These are phyloP conservation scores for Aschersonia sp. DNA, from an alignment of 2,329 filamentous ascomycete genomes.

Conservation along the genomic window DNA sequence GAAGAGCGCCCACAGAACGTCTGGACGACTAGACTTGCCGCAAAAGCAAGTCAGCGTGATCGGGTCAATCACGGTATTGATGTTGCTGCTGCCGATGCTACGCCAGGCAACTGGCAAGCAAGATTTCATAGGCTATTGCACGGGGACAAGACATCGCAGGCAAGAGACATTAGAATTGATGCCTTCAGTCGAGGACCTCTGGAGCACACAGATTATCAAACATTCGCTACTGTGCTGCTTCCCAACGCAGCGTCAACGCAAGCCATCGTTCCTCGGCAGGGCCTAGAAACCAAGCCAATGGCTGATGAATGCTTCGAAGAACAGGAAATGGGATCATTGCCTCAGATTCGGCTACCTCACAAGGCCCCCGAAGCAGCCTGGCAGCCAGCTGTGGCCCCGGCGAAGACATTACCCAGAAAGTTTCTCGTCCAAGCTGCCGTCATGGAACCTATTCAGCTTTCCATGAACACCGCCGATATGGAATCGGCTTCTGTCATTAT, in stretches of 20 bases:
- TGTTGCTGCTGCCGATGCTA: slow-evolving; percentile 7
- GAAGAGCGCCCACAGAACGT: slow-evolving; percentile 14
- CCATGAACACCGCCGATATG: slow-evolving; percentile 14
- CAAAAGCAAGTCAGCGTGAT: slow-evolving; percentile 15
- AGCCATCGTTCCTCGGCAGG: slow-evolving; percentile 27
- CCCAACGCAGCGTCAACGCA: slow-evolving; percentile 18
- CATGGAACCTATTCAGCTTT: slow-evolving; percentile 20
- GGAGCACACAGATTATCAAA: slow-evolving; percentile 34
- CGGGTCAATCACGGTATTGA: slow-evolving; percentile 7
- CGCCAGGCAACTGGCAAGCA: slow-evolving; percentile 55
- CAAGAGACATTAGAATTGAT: slow-evolving; percentile 46
- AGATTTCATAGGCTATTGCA: slow-evolving; percentile 69
- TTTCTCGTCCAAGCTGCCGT: slow-evolving; percentile 26
- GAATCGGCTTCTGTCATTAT: slow-evolving; percentile 20
- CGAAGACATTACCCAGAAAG: slow-evolving; percentile 38
- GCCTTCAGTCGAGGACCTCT: slow-evolving; percentile 53
- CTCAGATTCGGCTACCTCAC: slow-evolving; percentile 51
- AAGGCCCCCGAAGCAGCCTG: slow-evolving; percentile 48
- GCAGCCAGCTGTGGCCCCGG: slow-evolving; percentile 39
- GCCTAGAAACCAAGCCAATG: slow-evolving; percentile 42
- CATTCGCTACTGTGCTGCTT: slow-evolving; percentile 56
- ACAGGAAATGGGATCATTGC: slow-evolving; percentile 66
- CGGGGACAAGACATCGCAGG: slow-evolving; percentile 44
- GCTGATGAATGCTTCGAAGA: slow-evolving; percentile 71
- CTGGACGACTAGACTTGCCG: slow-evolving; percentile 20